phyloP scores from a whole-genome alignment of 495 filamentous ascomycete genomes.

The Penicillium coprophilum region DNA sequence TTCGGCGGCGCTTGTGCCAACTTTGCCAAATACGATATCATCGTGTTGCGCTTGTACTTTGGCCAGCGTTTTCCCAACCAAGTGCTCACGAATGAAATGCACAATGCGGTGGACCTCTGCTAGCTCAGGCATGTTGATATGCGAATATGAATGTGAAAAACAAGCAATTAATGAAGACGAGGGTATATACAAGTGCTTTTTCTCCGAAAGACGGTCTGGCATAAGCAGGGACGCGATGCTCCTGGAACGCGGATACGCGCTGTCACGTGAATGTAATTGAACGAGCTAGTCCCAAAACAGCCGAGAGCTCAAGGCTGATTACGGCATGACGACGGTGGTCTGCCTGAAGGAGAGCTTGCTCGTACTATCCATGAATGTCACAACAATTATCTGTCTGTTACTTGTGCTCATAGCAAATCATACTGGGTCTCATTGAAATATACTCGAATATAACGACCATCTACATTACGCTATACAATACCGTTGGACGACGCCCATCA shows the following conservation, averaged over 20 bases:
- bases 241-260: not conserved
- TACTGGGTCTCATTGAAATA: not conserved
- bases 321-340: not conserved
- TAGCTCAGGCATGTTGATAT: conserved; percentile 71
- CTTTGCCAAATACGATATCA: conserved; percentile 81
- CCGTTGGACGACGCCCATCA: not conserved
- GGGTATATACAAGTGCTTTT: conserved; percentile 5
- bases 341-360: conserved; percentile 1
- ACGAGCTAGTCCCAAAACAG: not conserved
- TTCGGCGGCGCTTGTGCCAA: conserved; percentile 68
- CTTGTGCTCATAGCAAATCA: not conserved
- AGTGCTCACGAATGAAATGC: conserved; percentile 73
- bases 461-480: not conserved
- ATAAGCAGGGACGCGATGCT: not conserved
- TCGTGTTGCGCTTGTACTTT: conserved; percentile 73
- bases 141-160: not conserved
- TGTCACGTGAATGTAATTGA: conserved; percentile 3
- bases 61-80: conserved; percentile 78
- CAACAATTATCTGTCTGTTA: not conserved
- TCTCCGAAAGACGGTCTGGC: not conserved
- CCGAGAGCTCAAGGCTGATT: not conserved
- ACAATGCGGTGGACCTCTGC: conserved; percentile 86
- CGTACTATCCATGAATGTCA: not conserved
- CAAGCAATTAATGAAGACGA: conserved; percentile 1
- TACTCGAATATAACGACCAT: not conserved